Percentiles rank a stretch among this genome's conserved stretches.
Conservation (phyloP, 2,329 filamentous ascomycete species). For the Trichoderma semiorbis region DNA sequence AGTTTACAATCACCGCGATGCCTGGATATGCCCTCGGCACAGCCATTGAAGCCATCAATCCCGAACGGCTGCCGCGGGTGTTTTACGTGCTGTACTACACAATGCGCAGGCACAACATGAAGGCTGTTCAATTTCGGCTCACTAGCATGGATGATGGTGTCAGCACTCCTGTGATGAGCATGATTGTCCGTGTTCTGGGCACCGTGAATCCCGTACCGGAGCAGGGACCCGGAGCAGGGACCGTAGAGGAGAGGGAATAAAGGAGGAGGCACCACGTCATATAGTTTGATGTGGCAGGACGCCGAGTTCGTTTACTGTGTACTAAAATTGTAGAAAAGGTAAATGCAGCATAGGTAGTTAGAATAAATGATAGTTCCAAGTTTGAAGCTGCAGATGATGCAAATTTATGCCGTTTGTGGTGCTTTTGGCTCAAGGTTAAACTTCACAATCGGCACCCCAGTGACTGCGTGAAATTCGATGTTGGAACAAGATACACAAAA, state of each 20-base stretch:
- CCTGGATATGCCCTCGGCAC: background rate
- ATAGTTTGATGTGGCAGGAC: background rate
- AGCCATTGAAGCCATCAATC: background rate
- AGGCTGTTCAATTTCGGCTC: background rate
- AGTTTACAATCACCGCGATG: background rate
- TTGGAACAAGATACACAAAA: too few relatives aligned
- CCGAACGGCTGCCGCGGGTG: background rate
- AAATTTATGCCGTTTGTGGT: background rate
- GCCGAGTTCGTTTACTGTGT: background rate
- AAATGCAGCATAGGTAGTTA: background rate
- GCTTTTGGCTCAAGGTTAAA: background rate
- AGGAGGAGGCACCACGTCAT: too few relatives aligned
- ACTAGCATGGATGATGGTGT: background rate
- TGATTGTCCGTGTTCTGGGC: background rate
- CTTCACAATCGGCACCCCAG: too few relatives aligned
- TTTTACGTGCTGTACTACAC: background rate
- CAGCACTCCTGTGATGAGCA: background rate
- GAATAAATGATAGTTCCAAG: background rate
- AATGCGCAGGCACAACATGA: background rate
- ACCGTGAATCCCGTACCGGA: too few relatives aligned
- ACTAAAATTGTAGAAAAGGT: background rate
- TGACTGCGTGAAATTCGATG: too few relatives aligned
- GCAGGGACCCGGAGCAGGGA: too few relatives aligned
- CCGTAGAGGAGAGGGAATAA: too few relatives aligned
- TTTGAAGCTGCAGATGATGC: background rate